phyloP scores from a whole-genome alignment of 2,329 filamentous ascomycete species.

The Cladosporium halotolerans region DNA sequence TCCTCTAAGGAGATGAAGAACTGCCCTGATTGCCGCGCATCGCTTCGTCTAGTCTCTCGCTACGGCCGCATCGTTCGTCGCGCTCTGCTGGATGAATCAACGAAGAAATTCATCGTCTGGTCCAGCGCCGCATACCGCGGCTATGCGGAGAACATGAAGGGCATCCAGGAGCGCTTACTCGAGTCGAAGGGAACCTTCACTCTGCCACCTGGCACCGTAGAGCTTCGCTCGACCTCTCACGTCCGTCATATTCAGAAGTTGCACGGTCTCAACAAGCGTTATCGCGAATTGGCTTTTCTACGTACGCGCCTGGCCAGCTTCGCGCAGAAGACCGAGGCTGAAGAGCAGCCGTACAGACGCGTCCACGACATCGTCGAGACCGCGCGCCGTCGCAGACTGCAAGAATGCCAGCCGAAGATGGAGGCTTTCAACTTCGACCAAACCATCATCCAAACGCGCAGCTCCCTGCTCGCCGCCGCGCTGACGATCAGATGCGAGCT shows the following conservation, averaged over 20 bases:
- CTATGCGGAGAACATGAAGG: conserved; percentile 33
- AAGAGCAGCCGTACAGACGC: conserved; percentile 47
- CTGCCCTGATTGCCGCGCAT: conserved; percentile 55
- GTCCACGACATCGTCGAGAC: conserved; percentile 43
- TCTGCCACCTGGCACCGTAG: background rate
- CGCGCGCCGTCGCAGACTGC: conserved; percentile 30
- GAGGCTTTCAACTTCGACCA: conserved; percentile 27
- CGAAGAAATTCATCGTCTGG: conserved; percentile 58
- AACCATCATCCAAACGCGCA: conserved; percentile 26
- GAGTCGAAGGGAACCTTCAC: background rate
- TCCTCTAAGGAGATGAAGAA: conserved; percentile 40
- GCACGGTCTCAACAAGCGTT: conserved; percentile 9
- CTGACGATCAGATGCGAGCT: conserved; percentile 47
- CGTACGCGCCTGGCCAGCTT: conserved; percentile 21
- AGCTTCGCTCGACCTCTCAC: background rate
- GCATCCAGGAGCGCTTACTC: background rate
- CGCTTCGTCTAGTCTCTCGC: conserved; percentile 51
- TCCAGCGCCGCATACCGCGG: conserved; percentile 39
- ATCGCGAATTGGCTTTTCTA: conserved; percentile 12
- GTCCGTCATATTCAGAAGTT: background rate
- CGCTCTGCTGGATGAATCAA: conserved; percentile 55
- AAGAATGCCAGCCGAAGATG: background rate
- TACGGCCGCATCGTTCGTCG: conserved; percentile 58
- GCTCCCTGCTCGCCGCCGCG: conserved; percentile 36
- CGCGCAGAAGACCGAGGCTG: conserved; percentile 30